phyloP scores from a whole-genome alignment of 306 rosid species.

The Ziziphus jujuba region DNA sequence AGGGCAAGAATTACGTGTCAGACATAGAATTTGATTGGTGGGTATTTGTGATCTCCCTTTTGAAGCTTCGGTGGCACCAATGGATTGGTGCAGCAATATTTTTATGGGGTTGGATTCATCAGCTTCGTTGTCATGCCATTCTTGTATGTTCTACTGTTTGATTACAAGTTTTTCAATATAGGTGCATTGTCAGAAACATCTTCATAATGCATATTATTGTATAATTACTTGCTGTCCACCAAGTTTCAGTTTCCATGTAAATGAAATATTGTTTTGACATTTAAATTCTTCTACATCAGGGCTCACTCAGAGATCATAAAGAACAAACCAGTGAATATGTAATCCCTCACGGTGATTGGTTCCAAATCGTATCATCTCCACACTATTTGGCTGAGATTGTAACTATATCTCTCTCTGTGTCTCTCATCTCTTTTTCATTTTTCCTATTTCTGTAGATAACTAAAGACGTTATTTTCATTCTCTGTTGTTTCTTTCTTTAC shows the following conservation, averaged over 20 bases:
- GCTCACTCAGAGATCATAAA: slow-evolving; percentile 56
- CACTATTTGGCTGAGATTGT: slow-evolving; percentile 94
- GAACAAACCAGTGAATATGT: slow-evolving; percentile 57
- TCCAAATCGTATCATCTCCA: slow-evolving; percentile 74
- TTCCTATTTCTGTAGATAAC: background rate
- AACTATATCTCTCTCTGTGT: slow-evolving; percentile 38
- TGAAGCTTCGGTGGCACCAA: slow-evolving; percentile 71
- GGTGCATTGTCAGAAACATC: slow-evolving; percentile 7
- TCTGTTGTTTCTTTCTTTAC: slow-evolving; percentile 7
- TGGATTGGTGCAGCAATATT: slow-evolving; percentile 73
- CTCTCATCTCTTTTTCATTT: background rate
- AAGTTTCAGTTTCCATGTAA: slow-evolving; percentile 11
- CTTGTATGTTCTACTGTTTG: slow-evolving; percentile 60
- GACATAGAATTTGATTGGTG: slow-evolving; percentile 49
- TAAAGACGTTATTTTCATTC: background rate
- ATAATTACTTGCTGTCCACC: slow-evolving; percentile 10
- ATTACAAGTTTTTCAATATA: background rate
- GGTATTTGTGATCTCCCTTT: slow-evolving; percentile 52
- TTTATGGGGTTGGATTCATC: slow-evolving; percentile 91
- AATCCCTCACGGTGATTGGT: slow-evolving; percentile 90
- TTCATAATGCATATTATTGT: no score
- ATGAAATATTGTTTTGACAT: slow-evolving; percentile 21
- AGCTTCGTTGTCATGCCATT: slow-evolving; percentile 67
- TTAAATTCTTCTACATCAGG: slow-evolving; percentile 48
- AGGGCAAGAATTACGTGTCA: slow-evolving; percentile 65